These are phyloP conservation scores for Irpex sp. DNA, from an alignment of 1,284 basidiomycete species.

Conservation along the genomic window DNA sequence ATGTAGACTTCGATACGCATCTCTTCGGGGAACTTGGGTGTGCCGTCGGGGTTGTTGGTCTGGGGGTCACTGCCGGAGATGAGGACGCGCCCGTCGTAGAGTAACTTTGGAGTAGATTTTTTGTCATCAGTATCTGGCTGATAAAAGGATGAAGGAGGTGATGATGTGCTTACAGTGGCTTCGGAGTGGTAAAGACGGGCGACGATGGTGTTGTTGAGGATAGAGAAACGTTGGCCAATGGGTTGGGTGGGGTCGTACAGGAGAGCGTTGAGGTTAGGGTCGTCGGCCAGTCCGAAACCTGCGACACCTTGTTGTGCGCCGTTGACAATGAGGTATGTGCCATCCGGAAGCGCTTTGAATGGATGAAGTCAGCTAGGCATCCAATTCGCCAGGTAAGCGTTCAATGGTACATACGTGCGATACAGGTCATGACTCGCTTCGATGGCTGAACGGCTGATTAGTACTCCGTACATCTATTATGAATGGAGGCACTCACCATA, in stretches of 20 bases:
- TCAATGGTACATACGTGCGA: conserved; percentile 28
- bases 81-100: conserved; percentile 67
- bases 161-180: conserved; percentile 31
- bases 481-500: conserved; percentile 48
- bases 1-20: conserved; percentile 73
- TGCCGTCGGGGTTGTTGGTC: conserved; percentile 36
- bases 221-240: conserved; percentile 58
- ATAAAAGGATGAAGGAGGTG: background rate
- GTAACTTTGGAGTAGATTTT: conserved; percentile 29
- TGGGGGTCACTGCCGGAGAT: conserved; percentile 74
- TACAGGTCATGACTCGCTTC: conserved; percentile 70
- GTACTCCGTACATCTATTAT: background rate
- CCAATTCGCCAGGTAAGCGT: background rate
- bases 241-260: conserved; percentile 67
- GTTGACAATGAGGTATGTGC: conserved; percentile 72
- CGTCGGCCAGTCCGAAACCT: conserved; percentile 64
- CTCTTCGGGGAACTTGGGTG: conserved; percentile 55
- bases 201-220: conserved; percentile 68
- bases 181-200: conserved; percentile 84
- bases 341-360: conserved; percentile 54
- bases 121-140: background rate
- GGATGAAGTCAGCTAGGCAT: background rate
- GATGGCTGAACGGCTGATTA: conserved; percentile 49
- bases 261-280: conserved; percentile 62
- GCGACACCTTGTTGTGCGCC: conserved; percentile 66